Base-by-base conservation (phyloP, 2,329 filamentous ascomycete genomes). In the Alternaria angustiovoidea region DNA sequence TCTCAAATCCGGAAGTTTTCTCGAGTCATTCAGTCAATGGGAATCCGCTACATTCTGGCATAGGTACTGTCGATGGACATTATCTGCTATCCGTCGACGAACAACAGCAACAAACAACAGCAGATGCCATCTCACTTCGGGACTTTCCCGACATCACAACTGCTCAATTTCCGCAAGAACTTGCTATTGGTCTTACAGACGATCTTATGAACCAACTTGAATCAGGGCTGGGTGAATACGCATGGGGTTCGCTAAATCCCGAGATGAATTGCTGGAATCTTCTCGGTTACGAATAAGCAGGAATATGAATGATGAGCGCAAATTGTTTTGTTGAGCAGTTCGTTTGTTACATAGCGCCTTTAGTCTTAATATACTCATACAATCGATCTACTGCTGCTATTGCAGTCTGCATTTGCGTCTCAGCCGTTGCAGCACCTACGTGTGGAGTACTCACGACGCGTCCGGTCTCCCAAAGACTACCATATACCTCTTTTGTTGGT, bases 381-480 rank as follows among this genome's bases (percentile, higher is more conserved):
- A 69, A 53, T 32, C 51, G 53, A 60, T 80, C 74, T 2, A 80
- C 72, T 9, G 78, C 79, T 22, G 72, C 73, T 56, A 72, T 73
- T 0, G 77, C 78, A 44, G 75, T 78, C 14, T 69, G 68, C 42
- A 73, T 70, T 60, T 81, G 80, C 5, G 74, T 79, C 54, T 77
- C 70, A 4, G 64, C 66, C 2, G 83, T 84, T 0, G 82, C 78
- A 2, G 81, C 82, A 7, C 83, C 83, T 44, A 85, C 61, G 73
- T 86, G 84, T n/a, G 83, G 83, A 34, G 79, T 83, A 22, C 83
- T 71, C 1, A 84, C 76, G 53, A 87, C 66, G 56, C 84, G 83
- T 3, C 83, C 81, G 24, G 79, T 77, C 38, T 75, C 71, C 16
- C 72, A 75, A 8, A 81, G 76, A 7, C 81, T 63, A 49, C 83